Evolutionary conservation across 352 stramenopile genomes (phyloP).

Genomic region (Peronospora tabacina): DNA sequence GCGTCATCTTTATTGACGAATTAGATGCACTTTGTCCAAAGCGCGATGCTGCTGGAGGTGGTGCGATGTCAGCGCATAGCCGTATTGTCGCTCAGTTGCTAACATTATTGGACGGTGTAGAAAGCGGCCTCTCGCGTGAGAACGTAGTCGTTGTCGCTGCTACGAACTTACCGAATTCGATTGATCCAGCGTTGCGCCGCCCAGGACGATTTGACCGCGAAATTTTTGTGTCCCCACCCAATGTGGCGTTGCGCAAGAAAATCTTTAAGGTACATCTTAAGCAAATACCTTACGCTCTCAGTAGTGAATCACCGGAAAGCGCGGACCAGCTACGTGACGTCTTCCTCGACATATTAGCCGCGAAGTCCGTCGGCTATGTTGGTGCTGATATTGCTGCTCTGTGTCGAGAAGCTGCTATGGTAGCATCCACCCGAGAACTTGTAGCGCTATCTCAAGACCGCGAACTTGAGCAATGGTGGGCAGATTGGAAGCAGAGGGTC

Average conservation of each 20-base stretch:
- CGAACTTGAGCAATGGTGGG: constrained; percentile 55
- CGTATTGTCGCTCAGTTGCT: constrained; percentile 92
- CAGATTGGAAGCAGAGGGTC: constrained; percentile 41
- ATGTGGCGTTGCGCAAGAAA: constrained; percentile 29
- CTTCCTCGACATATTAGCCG: constrained; percentile 37
- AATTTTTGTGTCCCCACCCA: constrained; percentile 53
- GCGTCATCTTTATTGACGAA: constrained; percentile 94
- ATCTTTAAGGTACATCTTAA: constrained; percentile 64
- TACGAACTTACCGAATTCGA: constrained; percentile 92
- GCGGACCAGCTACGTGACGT: constrained; percentile 12
- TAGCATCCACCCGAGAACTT: constrained; percentile 57
- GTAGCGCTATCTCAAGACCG: constrained; percentile 42
- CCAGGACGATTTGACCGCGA: constrained; percentile 79
- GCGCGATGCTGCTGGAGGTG: constrained; percentile 50
- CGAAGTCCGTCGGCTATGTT: constrained; percentile 64
- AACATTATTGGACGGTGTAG: constrained; percentile 91
- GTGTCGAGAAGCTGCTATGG: constrained; percentile 61
- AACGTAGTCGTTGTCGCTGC: constrained; percentile 93
- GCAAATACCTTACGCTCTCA: constrained; percentile 35
- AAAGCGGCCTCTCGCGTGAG: constrained; percentile 34
- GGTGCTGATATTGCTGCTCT: constrained; percentile 74
- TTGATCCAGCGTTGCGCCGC: constrained; percentile 72
- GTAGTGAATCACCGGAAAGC: constrained; percentile 5
- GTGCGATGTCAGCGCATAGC: constrained; percentile 37
- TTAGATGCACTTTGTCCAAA: constrained; percentile 93